Evolutionary conservation across 495 filamentous ascomycete genomes (phyloP).

Genomic region (Aspergillus homomorphus): DNA sequence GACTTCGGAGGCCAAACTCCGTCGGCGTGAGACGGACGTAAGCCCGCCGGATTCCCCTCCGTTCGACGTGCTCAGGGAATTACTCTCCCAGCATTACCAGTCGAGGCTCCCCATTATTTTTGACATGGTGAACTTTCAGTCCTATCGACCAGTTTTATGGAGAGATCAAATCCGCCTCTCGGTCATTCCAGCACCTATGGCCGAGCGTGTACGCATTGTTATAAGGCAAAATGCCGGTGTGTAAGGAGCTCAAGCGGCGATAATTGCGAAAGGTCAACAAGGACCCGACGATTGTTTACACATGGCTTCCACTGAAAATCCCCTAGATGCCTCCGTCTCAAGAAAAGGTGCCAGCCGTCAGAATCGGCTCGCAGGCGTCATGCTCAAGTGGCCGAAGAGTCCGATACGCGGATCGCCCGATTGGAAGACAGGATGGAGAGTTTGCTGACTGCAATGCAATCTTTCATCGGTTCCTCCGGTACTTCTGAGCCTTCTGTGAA

Average conservation of each 20-base stretch:
- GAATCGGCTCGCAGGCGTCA: slow-evolving; percentile 31
- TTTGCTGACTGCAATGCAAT: slow-evolving; percentile 22
- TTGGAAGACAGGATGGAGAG: slow-evolving; percentile 40
- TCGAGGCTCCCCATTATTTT: too few relatives aligned
- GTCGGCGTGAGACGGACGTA: neutral
- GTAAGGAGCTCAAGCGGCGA: slow-evolving; percentile 18
- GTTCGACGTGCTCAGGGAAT: too few relatives aligned
- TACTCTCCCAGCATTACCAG: too few relatives aligned
- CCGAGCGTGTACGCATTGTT: slow-evolving; percentile 29
- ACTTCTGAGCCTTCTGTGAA: slow-evolving; percentile 12
- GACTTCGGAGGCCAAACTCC: slow-evolving; percentile 8
- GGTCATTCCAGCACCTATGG: slow-evolving; percentile 24
- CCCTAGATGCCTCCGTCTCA: slow-evolving; percentile 44
- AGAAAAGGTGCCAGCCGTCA: slow-evolving; percentile 37
- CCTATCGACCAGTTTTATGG: slow-evolving; percentile 5
- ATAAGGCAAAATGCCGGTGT: slow-evolving; percentile 33
- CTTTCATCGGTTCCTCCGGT: slow-evolving; percentile 15
- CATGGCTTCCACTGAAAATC: slow-evolving; percentile 7
- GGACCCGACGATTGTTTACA: neutral
- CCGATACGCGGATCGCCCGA: slow-evolving; percentile 46
- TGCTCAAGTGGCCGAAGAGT: slow-evolving; percentile 25
- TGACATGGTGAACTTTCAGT: neutral
- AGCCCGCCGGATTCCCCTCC: neutral
- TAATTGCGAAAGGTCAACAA: slow-evolving; percentile 24
- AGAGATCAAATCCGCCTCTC: too few relatives aligned